A percentile compares a stretch with the other conserved stretches of the same genome.
Evolutionary conservation across 1,284 basidiomycete genomes (phyloP).

Genomic region (Farysia itapuensis): DNA sequence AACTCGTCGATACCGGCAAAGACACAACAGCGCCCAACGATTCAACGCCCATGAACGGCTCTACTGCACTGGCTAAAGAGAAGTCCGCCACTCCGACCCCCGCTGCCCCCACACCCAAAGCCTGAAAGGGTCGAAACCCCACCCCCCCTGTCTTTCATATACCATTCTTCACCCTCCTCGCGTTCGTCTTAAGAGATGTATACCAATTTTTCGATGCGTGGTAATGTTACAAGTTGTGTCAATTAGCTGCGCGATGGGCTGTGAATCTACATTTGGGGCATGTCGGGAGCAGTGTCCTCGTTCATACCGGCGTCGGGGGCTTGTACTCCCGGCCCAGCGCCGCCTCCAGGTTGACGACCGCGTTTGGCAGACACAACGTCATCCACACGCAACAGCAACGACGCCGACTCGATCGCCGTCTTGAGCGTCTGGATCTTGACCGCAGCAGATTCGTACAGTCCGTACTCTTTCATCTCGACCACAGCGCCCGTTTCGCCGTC

Average conservation of each 20-base stretch:
- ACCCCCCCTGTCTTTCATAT: no score
- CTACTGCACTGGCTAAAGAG: no score
- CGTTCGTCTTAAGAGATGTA: no score
- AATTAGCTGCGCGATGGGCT: no score
- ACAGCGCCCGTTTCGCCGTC: constrained; percentile 94
- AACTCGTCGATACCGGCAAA: constrained; percentile 47
- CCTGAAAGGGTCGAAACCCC: no score
- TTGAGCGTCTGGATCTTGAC: constrained; percentile 98
- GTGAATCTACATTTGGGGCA: constrained; percentile 32
- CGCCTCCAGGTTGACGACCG: constrained; percentile 25
- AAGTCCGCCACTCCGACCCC: no score
- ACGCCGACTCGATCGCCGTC: constrained; percentile 93
- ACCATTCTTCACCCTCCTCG: not conserved
- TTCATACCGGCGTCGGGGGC: constrained; percentile 28
- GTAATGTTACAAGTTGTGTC: no score
- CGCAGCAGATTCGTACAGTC: constrained; percentile 89
- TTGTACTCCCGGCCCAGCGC: constrained; percentile 24
- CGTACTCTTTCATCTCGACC: constrained; percentile 91
- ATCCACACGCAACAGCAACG: constrained; percentile 88
- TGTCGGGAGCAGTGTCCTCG: constrained; percentile 29
- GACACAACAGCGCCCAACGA: no score
- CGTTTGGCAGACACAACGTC: constrained; percentile 82
- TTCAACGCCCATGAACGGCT: not conserved
- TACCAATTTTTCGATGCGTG: no score
- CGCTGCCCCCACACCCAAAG: no score